Percentiles rank a stretch among this genome's conserved stretches.
phyloP scores from a whole-genome alignment of 768 basidiomycete species.

The Tricholoma flavovirens region DNA sequence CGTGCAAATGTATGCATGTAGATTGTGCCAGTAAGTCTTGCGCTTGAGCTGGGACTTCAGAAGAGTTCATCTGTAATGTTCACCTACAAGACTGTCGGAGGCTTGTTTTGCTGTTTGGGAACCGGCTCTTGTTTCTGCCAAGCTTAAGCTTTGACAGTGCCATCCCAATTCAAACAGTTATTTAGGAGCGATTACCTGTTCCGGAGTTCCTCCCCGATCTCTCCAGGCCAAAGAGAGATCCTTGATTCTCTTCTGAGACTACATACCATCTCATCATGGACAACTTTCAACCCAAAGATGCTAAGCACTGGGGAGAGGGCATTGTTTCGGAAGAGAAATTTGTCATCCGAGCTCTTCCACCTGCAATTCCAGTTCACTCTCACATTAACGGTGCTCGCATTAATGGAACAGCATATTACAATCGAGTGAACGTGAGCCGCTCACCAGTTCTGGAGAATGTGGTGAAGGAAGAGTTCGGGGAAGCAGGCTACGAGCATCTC shows the following conservation, averaged over 20 bases:
- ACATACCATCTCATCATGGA: constrained; percentile 16
- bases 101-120: constrained; percentile 38
- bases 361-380: constrained; percentile 34
- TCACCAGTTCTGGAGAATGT: constrained; percentile 64
- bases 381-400: constrained; percentile 20
- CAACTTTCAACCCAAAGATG: constrained; percentile 7
- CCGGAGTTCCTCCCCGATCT: neutral
- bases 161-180: constrained; percentile 6
- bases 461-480: constrained; percentile 60
- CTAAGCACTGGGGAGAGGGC: constrained; percentile 9
- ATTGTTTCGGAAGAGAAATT: constrained; percentile 24
- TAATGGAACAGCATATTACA: constrained; percentile 25
- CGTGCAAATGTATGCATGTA: too few species aligned
- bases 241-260: neutral
- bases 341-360: constrained; percentile 43
- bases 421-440: constrained; percentile 53
- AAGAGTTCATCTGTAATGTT: neutral
- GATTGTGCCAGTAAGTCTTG: too few species aligned
- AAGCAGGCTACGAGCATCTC: constrained; percentile 64
- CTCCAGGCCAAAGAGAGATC: neutral
- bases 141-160: constrained; percentile 13
- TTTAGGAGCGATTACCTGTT: constrained; percentile 1
- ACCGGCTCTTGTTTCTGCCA: constrained; percentile 14
- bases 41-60: too few species aligned
- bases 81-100: constrained; percentile 18